Base-by-base conservation (phyloP, 805 yeast species). In the Phaffomyces opuntiae region DNA sequence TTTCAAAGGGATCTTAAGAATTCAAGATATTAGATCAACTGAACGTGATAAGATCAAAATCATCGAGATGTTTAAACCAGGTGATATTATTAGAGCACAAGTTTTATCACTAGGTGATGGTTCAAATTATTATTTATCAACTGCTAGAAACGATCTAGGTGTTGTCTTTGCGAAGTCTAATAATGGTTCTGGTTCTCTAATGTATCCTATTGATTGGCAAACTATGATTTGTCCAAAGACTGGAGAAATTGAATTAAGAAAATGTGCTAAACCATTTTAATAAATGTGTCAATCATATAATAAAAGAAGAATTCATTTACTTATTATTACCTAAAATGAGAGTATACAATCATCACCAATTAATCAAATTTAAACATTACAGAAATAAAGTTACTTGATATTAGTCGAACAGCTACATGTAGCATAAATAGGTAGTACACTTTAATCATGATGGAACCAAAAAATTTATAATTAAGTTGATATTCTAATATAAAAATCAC, bases 121-220 rank as follows among this genome's bases (percentile, higher is more conserved):
- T 9, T 74, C 84, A 17, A 87, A 87, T 61, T 93, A 90, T 61
- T 93, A 90, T 62, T 69, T 93, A 51, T 77, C 88, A 7, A 93
- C 99, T 0, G 95, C 96, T 3, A 72, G 83, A 51, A 88, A 91
- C 62, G 96, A 91, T 57, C 68, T 91, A 36, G 99, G 99, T 3
- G 99, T 93, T 5, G 82, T 93, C 1, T 86, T 90, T 63, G 97
- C 98, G 6, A 79, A 75, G 49, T 75, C 83, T 38, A 56, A 59
- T 27, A 77, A 74, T 50, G 83, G 81, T 16, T 80, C 80, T 4
- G 96, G 96, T 2, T 80, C 78, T 34, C 65, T 80, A 45, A 79
- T 93, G 87, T 83, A 81, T 55, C 95, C 99, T 2, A 66, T 88
- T 38, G 98, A 93, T 65, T 93, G 98, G 97, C 90, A 88, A 65